phyloP scores from a whole-genome alignment of 2,329 filamentous ascomycete species.

The Pseudogymnoascus sp. region DNA sequence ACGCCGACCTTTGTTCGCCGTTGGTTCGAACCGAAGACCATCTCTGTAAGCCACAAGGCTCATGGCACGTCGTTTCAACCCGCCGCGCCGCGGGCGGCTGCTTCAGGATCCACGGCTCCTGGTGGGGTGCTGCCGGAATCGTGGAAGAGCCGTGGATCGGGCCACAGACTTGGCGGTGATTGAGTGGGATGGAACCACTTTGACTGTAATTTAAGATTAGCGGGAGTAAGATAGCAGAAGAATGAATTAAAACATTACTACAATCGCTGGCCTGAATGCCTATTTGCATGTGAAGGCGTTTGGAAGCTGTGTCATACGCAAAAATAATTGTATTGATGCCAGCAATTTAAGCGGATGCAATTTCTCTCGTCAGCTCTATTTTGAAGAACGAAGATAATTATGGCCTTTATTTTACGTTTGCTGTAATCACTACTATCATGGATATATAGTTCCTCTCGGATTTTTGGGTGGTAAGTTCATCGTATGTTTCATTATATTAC shows the following conservation, averaged over 20 bases:
- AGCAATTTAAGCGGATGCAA: neutral
- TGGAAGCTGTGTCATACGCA: neutral
- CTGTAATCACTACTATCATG: neutral
- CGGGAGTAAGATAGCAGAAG: neutral
- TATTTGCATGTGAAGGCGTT: neutral
- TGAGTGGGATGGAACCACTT: conserved; percentile 8
- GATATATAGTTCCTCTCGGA: neutral
- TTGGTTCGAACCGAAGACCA: conserved; percentile 49
- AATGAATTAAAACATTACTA: neutral
- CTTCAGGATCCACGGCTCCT: conserved; percentile 37
- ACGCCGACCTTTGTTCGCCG: conserved; percentile 68
- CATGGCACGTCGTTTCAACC: conserved; percentile 58
- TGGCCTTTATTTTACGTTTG: neutral
- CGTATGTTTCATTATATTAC: neutral
- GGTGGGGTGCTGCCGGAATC: conserved; percentile 53
- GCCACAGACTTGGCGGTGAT: conserved; percentile 53
- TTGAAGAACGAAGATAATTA: neutral
- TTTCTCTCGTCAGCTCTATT: neutral
- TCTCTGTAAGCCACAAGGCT: conserved; percentile 42
- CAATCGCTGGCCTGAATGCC: neutral
- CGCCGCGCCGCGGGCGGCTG: conserved; percentile 31
- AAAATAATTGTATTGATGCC: neutral
- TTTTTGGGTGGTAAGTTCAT: neutral
- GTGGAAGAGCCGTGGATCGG: conserved; percentile 58
- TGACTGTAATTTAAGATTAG: neutral